phyloP scores from a whole-genome alignment of 2,329 filamentous ascomycete genomes.

The Fusarium dimerum region DNA sequence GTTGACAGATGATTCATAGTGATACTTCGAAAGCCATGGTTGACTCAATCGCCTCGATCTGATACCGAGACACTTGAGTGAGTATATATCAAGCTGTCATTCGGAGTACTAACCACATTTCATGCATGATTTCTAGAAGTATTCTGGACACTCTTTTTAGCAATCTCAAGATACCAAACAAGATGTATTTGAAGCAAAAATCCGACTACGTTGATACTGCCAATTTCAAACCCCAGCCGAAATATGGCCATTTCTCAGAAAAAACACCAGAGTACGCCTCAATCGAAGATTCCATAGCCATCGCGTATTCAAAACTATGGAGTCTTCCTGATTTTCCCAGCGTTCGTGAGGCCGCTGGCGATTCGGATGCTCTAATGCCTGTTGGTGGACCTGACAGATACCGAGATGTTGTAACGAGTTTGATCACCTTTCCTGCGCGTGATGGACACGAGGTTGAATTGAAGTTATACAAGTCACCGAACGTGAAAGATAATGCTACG shows the following conservation, averaged over 20 bases:
- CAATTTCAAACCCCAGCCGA: constrained; percentile 15
- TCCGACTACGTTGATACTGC: constrained; percentile 13
- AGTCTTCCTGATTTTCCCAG: constrained; percentile 1
- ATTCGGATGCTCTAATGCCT: constrained; percentile 21
- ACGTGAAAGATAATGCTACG: constrained; percentile 8
- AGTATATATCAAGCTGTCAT: too few species aligned
- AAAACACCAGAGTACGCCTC: constrained; percentile 5
- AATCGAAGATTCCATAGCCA: constrained; percentile 1
- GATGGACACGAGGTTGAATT: constrained; percentile 21
- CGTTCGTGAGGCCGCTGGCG: constrained; percentile 3
- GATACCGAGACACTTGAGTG: too few species aligned
- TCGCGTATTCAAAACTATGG: not conserved
- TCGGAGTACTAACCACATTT: too few species aligned
- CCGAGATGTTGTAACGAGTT: constrained; percentile 11
- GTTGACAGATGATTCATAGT: not conserved
- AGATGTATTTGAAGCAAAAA: constrained; percentile 11
- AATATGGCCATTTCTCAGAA: constrained; percentile 22
- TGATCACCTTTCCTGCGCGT: constrained; percentile 14
- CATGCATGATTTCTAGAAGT: too few species aligned
- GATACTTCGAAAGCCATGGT: not conserved
- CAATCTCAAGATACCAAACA: not conserved
- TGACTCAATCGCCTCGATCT: not conserved
- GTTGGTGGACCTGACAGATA: constrained; percentile 16
- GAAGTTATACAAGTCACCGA: constrained; percentile 19
- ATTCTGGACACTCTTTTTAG: too few species aligned